These are phyloP conservation scores for Acorus calamus DNA, from an alignment of 106 monocot genomes.

Conservation along the genomic window DNA sequence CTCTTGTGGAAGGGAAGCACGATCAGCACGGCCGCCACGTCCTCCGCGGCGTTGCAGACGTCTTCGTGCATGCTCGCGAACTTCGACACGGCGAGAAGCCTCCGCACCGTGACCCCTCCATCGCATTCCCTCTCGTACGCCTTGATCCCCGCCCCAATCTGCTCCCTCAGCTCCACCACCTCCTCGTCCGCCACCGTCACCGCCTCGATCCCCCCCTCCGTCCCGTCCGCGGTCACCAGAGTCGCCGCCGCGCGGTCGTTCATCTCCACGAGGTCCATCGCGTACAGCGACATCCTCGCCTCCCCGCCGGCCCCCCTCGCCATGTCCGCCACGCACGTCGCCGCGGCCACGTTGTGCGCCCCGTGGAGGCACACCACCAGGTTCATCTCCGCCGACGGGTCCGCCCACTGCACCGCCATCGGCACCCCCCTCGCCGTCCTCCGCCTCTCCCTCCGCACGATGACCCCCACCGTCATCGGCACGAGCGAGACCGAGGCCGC, in stretches of 20 bases:
- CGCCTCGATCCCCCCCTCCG: slow-evolving; percentile 1
- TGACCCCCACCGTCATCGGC: slow-evolving; percentile 27
- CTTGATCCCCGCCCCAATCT: slow-evolving; percentile 32
- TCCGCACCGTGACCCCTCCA: slow-evolving; percentile 16
- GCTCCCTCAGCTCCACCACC: slow-evolving; percentile 26
- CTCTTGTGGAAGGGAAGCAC: slow-evolving; percentile 56
- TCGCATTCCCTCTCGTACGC: slow-evolving; percentile 21
- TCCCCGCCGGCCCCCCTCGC: slow-evolving; percentile 12
- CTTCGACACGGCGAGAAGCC: slow-evolving; percentile 31
- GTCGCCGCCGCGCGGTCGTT: slow-evolving; percentile 31
- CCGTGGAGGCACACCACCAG: slow-evolving; percentile 48
- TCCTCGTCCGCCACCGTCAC: slow-evolving; percentile 31
- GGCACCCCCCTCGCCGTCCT: slow-evolving; percentile 4
- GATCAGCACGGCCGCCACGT: slow-evolving; percentile 31
- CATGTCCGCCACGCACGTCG: slow-evolving; percentile 36
- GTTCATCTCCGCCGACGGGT: slow-evolving; percentile 20
- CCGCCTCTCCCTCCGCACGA: slow-evolving; percentile 20
- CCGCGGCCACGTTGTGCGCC: slow-evolving; percentile 30
- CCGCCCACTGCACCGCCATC: slow-evolving; percentile 47
- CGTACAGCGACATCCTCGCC: slow-evolving; percentile 22
- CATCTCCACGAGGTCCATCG: slow-evolving; percentile 58
- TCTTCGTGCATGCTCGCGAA: slow-evolving; percentile 55
- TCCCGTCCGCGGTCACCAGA: slow-evolving; percentile 33
- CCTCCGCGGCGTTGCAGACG: slow-evolving; percentile 46
- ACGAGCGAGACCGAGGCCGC: slow-evolving; percentile 20